Conservation (phyloP, 108 stramenopile genomes). For the Heterococcus sp. region DNA sequence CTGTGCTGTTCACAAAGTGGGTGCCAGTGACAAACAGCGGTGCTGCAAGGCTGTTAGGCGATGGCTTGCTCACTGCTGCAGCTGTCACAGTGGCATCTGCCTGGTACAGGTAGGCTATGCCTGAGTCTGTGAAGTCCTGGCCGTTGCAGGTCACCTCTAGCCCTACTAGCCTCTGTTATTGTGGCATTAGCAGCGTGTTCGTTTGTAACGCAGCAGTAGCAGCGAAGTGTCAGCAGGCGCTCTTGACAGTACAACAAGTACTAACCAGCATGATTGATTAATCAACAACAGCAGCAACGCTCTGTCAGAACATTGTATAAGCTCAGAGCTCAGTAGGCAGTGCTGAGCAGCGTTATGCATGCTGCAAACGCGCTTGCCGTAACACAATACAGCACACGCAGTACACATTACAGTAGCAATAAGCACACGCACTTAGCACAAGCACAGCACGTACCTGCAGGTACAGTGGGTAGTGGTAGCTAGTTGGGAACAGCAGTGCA, state of each 20-base stretch:
- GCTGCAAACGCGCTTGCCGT: too few relatives aligned
- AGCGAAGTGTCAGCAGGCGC: too few relatives aligned
- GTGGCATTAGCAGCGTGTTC: too few relatives aligned
- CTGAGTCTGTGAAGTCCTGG: constrained; percentile 55
- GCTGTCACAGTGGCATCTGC: constrained; percentile 21
- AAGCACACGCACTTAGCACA: not conserved
- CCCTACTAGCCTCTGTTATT: constrained; percentile 48
- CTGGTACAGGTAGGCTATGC: constrained; percentile 56
- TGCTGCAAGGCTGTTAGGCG: constrained; percentile 11
- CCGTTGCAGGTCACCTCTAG: constrained; percentile 65
- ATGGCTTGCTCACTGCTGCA: not conserved
- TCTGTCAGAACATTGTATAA: too few relatives aligned
- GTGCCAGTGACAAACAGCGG: not conserved
- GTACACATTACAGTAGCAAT: not conserved
- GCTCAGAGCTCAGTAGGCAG: too few relatives aligned
- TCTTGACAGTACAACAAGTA: too few relatives aligned
- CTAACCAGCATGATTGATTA: too few relatives aligned
- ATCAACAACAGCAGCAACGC: too few relatives aligned
- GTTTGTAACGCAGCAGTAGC: too few relatives aligned
- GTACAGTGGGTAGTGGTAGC: constrained; percentile 65
- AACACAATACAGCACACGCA: not conserved
- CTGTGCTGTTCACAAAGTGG: too few relatives aligned
- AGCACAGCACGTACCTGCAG: constrained; percentile 25
- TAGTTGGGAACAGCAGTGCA: constrained; percentile 60
- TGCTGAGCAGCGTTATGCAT: too few relatives aligned